Evolutionary conservation across 164 flowering plant genomes (phyloP).

Genomic region (Stephania japonica): DNA sequence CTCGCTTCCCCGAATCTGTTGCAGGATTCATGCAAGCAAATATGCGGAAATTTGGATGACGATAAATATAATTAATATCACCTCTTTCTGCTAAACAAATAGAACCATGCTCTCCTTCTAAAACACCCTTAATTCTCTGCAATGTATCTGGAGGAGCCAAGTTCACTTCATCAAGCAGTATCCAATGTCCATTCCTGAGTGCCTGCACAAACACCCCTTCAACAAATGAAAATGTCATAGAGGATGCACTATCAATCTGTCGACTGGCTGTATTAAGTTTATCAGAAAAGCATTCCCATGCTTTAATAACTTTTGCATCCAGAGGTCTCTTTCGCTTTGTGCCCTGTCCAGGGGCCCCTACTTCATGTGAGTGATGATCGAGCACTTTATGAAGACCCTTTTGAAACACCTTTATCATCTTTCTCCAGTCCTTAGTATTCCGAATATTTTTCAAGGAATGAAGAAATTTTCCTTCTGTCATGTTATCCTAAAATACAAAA

Average conservation of each 20-base stretch:
- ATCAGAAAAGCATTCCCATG: constrained; percentile 53
- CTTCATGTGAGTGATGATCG: constrained; percentile 10
- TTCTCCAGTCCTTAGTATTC: constrained; percentile 48
- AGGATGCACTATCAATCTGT: constrained; percentile 54
- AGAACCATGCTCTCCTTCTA: constrained; percentile 77
- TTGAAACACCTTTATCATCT: constrained; percentile 39
- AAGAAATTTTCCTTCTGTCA: constrained; percentile 21
- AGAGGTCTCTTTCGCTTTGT: constrained; percentile 64
- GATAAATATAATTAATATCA: constrained; percentile 50
- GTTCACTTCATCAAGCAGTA: constrained; percentile 95
- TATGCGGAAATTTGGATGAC: constrained; percentile 81
- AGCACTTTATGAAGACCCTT: constrained; percentile 26
- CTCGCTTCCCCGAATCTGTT: constrained; percentile 95
- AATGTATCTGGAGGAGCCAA: constrained; percentile 96
- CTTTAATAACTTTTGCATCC: constrained; percentile 29
- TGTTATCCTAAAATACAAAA: constrained; percentile 10
- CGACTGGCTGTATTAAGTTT: constrained; percentile 44
- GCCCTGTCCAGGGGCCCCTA: constrained; percentile 30
- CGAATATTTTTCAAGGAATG: constrained; percentile 26
- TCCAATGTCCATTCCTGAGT: constrained; percentile 85
- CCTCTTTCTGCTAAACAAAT: constrained; percentile 93
- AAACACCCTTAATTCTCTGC: constrained; percentile 83
- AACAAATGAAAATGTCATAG: constrained; percentile 84
- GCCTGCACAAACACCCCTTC: constrained; percentile 93
- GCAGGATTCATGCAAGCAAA: constrained; percentile 99